phyloP scores from a whole-genome alignment of 108 stramenopile genomes.

The Licmophora abbreviata region DNA sequence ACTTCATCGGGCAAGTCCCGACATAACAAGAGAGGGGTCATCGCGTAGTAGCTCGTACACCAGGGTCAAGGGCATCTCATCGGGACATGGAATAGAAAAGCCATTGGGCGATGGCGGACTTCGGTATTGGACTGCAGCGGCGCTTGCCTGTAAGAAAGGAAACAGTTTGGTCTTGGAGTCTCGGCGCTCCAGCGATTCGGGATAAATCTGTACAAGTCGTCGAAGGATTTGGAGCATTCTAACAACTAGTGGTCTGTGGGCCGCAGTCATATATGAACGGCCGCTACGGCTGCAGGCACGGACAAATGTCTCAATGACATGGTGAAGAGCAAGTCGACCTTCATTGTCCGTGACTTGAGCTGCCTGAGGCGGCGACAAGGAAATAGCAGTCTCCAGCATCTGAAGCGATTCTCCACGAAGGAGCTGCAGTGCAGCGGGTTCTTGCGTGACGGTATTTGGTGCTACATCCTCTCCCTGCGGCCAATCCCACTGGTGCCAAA shows the following conservation, averaged over 20 bases:
- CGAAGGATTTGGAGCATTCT: conserved; percentile 30
- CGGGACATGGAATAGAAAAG: conserved; percentile 10
- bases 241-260: conserved; percentile 14
- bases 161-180: conserved; percentile 47
- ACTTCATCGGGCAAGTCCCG: not conserved
- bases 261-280: conserved; percentile 24
- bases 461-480: conserved; percentile 28
- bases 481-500: conserved; percentile 45
- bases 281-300: conserved; percentile 29
- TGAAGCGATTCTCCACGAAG: conserved; percentile 26
- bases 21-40: conserved; percentile 10
- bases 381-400: conserved; percentile 36
- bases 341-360: conserved; percentile 24
- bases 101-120: not conserved
- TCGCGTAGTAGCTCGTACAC: conserved; percentile 23
- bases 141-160: conserved; percentile 61
- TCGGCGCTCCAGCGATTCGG: conserved; percentile 31
- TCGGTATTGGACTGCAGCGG: conserved; percentile 15
- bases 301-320: conserved; percentile 50
- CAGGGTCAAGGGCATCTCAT: conserved; percentile 23
- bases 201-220: conserved; percentile 35
- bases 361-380: conserved; percentile 26
- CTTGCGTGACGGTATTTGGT: too few relatives aligned
- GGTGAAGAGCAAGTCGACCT: conserved; percentile 46
- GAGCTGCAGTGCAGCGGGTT: too few relatives aligned